Evolutionary conservation across 225 moss, liverwort and hornwort species (phyloP).

Genomic region (Pleurozium schreberi): DNA sequence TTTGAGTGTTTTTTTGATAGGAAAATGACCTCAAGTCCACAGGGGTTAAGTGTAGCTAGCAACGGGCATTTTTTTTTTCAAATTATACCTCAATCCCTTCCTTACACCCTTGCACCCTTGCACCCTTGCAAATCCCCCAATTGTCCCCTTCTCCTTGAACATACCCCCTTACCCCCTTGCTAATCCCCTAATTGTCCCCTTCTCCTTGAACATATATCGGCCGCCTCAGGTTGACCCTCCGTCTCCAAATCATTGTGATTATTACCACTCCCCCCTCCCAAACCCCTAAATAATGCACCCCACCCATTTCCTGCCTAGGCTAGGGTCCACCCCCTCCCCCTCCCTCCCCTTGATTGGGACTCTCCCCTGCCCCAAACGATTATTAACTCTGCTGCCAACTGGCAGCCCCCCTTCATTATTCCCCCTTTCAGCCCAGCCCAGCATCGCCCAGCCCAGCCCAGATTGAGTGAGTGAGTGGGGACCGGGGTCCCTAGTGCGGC

Average conservation of each 20-base stretch:
- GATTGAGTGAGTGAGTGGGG: not conserved
- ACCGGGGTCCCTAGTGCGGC: not conserved
- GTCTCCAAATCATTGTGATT: not conserved
- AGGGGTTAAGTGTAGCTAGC: no score
- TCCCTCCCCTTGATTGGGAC: not conserved
- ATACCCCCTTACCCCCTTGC: no score
- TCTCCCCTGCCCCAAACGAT: not conserved
- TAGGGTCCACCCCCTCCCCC: not conserved
- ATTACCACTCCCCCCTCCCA: not conserved
- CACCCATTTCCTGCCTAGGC: no score
- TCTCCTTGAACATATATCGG: not conserved
- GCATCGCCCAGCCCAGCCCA: not conserved
- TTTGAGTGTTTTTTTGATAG: no score
- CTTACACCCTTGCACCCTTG: no score
- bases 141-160: no score
- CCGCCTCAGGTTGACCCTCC: not conserved
- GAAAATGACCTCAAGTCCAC: no score
- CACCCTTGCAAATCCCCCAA: no score
- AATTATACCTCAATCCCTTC: not conserved
- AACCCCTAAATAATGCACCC: not conserved
- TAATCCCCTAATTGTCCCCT: no score
- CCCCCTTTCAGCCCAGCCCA: not conserved
- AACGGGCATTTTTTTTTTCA: no score
- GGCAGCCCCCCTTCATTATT: not conserved
- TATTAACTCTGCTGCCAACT: not conserved